Percentiles rank a stretch among this genome's conserved stretches.
Evolutionary conservation across 768 basidiomycete genomes (phyloP).

Genomic region (Macrocybe gigantea): DNA sequence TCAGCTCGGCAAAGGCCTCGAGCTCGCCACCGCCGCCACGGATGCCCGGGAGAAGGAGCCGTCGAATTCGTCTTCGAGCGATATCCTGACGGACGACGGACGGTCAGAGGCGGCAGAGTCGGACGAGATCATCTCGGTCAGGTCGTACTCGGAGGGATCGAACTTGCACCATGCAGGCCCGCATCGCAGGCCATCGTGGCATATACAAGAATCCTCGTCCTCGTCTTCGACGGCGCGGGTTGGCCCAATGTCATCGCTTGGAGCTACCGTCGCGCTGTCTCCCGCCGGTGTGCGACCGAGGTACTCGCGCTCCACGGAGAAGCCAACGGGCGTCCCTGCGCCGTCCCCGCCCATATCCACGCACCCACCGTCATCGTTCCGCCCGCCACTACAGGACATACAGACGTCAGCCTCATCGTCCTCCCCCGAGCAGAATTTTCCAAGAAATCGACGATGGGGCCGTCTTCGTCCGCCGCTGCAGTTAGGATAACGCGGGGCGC

Average conservation of each 20-base stretch:
- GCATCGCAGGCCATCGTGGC: constrained; percentile 44
- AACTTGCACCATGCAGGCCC: constrained; percentile 19
- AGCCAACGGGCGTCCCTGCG: constrained; percentile 4
- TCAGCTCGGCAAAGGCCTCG: constrained; percentile 58
- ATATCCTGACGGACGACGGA: constrained; percentile 64
- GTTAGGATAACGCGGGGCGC: constrained; percentile 17
- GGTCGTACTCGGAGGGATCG: constrained; percentile 55
- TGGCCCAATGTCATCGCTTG: background rate
- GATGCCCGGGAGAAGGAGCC: constrained; percentile 52
- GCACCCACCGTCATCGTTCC: constrained; percentile 13
- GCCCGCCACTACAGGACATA: constrained; percentile 1
- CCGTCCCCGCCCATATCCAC: constrained; percentile 17
- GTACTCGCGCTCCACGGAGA: no score
- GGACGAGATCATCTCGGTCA: constrained; percentile 66
- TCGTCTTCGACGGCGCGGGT: no score
- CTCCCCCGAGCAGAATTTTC: constrained; percentile 31
- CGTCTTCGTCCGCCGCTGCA: no score
- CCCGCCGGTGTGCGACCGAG: constrained; percentile 20
- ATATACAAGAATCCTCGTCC: constrained; percentile 26
- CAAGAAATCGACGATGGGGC: constrained; percentile 8
- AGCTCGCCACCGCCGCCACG: constrained; percentile 61
- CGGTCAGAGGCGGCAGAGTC: constrained; percentile 56
- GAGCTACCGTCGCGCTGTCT: constrained; percentile 6
- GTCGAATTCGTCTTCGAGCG: constrained; percentile 60
- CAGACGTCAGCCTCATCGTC: constrained; percentile 11